Conservation (phyloP, 208 protist species). For the Leishmania tropica region DNA sequence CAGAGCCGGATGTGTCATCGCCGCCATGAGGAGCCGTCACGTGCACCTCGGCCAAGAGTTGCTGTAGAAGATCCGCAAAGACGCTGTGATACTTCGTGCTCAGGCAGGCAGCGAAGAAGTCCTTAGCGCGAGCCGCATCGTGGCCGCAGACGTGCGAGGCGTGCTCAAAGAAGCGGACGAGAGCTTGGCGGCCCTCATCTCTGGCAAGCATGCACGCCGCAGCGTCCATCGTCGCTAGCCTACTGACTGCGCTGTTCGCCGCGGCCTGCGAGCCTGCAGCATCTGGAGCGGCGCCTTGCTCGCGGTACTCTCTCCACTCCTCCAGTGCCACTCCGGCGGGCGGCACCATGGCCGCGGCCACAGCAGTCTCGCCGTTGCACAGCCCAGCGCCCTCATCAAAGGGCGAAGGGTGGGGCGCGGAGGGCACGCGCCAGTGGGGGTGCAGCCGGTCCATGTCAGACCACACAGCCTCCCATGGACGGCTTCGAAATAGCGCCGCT, state of each 20-base stretch:
- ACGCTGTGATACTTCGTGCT: slow-evolving; percentile 56
- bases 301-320: slow-evolving; percentile 53
- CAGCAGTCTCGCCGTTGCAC: not conserved
- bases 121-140: slow-evolving; percentile 13
- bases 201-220: slow-evolving; percentile 13
- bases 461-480: slow-evolving; percentile 17
- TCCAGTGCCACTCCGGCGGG: slow-evolving; percentile 40
- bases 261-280: not conserved
- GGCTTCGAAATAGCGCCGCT: slow-evolving; percentile 48
- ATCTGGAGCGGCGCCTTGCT: slow-evolving; percentile 6
- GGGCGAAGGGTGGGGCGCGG: not conserved
- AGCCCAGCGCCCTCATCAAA: not conserved
- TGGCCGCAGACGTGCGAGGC: slow-evolving; percentile 35
- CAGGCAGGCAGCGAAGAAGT: slow-evolving; percentile 48
- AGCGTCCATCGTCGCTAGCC: slow-evolving; percentile 29
- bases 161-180: slow-evolving; percentile 60
- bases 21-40: not conserved
- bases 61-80: slow-evolving; percentile 37
- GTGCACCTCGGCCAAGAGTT: slow-evolving; percentile 27
- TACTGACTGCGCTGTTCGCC: not conserved
- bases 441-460: slow-evolving; percentile 24
- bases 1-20: not conserved
- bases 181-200: slow-evolving; percentile 36
- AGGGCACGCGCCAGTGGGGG: slow-evolving; percentile 20
- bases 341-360: slow-evolving; percentile 12